These are phyloP conservation scores for Hemerocallis citrina DNA, from an alignment of 106 monocot genomes.

Conservation along the genomic window DNA sequence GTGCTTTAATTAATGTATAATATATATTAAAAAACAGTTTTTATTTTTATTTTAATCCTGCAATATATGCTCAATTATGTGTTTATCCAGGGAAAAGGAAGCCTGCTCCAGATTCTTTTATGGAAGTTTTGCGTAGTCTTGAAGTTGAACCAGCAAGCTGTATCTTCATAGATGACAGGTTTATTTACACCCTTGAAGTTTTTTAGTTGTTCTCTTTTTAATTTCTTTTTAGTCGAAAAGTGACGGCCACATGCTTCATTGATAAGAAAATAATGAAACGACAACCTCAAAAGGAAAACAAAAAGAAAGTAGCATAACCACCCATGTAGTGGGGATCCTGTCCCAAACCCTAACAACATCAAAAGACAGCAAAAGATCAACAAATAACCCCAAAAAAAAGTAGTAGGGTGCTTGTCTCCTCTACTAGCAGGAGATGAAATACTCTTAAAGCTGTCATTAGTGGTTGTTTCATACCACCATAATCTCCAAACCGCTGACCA, in stretches of 20 bases:
- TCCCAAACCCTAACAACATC: too few species aligned
- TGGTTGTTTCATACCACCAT: too few species aligned
- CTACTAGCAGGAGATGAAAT: too few species aligned
- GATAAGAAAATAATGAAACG: too few species aligned
- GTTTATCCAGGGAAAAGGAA: constrained; percentile 54
- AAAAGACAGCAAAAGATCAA: too few species aligned
- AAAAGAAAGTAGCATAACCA: too few species aligned
- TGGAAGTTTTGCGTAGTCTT: constrained; percentile 46
- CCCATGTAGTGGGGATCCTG: too few species aligned
- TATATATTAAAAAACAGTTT: not conserved
- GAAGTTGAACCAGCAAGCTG: constrained; percentile 64
- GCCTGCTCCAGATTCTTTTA: constrained; percentile 55
- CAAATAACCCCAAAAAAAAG: too few species aligned
- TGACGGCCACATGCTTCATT: not conserved
- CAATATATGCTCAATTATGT: not conserved
- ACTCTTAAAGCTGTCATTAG: too few species aligned
- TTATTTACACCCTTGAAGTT: not conserved
- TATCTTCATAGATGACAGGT: constrained; percentile 90
- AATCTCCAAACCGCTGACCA: too few species aligned
- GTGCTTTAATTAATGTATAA: not conserved
- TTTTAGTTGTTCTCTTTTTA: not conserved
- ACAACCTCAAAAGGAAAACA: too few species aligned
- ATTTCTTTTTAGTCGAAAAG: not conserved
- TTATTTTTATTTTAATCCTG: not conserved
- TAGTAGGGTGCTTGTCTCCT: too few species aligned